Conservation (phyloP, 768 basidiomycete genomes). For the Xerocomellus intermedius region DNA sequence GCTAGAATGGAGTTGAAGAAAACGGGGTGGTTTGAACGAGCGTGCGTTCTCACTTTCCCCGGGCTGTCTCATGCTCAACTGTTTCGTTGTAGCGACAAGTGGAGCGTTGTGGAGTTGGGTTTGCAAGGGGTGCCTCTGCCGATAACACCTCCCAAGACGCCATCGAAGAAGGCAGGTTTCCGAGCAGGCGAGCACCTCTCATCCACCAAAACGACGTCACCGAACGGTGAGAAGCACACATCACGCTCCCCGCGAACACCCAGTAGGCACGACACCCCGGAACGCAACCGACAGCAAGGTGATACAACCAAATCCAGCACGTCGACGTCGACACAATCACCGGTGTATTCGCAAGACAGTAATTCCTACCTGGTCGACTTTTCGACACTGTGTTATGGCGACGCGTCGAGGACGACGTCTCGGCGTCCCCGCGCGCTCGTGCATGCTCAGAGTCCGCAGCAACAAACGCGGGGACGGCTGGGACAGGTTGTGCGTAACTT, state of each 20-base stretch:
- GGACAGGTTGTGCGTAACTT: slow-evolving; percentile 23
- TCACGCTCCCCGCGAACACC: neutral
- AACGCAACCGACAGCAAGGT: neutral
- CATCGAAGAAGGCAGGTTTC: neutral
- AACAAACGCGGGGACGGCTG: slow-evolving; percentile 14
- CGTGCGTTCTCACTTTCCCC: slow-evolving; percentile 1
- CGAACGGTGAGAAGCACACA: neutral
- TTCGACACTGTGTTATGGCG: slow-evolving; percentile 9
- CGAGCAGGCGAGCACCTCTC: neutral
- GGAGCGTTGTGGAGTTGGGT: slow-evolving; percentile 27
- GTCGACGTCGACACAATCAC: slow-evolving; percentile 1
- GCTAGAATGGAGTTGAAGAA: slow-evolving; percentile 31
- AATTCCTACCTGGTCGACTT: slow-evolving; percentile 15
- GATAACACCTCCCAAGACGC: slow-evolving; percentile 11
- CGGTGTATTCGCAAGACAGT: slow-evolving; percentile 1
- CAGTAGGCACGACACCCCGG: neutral
- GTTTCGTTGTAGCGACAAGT: slow-evolving; percentile 25
- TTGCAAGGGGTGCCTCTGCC: slow-evolving; percentile 8
- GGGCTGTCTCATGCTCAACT: neutral
- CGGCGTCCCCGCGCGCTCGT: neutral
- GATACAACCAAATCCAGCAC: neutral
- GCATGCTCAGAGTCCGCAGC: neutral
- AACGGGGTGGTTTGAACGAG: slow-evolving; percentile 32
- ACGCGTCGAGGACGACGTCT: neutral
- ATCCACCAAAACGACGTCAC: neutral